Evolutionary conservation across 2,329 filamentous ascomycete genomes (phyloP).

Genomic region (Colletotrichum sp.): DNA sequence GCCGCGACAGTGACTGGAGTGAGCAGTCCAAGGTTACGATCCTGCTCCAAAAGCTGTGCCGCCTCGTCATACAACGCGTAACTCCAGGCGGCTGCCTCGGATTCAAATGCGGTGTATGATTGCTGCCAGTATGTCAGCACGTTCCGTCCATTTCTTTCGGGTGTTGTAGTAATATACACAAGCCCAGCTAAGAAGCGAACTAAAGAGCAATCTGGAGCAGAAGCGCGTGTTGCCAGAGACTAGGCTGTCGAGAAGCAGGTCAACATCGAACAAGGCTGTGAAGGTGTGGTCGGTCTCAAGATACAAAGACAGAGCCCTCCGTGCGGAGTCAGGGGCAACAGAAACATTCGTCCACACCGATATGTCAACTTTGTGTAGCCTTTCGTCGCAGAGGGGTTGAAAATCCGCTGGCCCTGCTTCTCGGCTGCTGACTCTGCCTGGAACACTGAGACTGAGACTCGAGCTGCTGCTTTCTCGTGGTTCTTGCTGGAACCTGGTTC

Average conservation of each 20-base stretch:
- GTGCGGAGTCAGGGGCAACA: background rate
- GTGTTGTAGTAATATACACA: background rate
- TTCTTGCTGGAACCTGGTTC: background rate
- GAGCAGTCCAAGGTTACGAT: background rate
- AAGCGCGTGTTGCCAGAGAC: constrained; percentile 23
- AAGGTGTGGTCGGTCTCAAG: constrained; percentile 33
- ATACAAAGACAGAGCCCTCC: constrained; percentile 26
- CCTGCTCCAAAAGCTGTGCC: background rate
- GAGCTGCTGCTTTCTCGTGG: background rate
- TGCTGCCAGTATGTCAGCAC: background rate
- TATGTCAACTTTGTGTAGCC: background rate
- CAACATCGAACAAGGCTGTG: constrained; percentile 30
- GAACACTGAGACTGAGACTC: background rate
- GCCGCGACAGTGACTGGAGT: background rate
- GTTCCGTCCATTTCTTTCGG: background rate
- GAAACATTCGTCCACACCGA: background rate
- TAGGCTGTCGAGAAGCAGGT: constrained; percentile 31
- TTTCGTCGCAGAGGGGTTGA: background rate
- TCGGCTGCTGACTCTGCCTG: background rate
- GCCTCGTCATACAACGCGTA: background rate
- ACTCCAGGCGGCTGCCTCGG: background rate
- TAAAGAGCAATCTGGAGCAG: constrained; percentile 33
- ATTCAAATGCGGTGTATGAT: background rate
- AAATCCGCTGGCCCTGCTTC: background rate
- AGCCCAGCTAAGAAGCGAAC: constrained; percentile 4